Percentiles rank a stretch among this genome's conserved stretches.
Evolutionary conservation across 2,329 filamentous ascomycete genomes (phyloP).

Genomic region (Ophioceras dolichostomum): DNA sequence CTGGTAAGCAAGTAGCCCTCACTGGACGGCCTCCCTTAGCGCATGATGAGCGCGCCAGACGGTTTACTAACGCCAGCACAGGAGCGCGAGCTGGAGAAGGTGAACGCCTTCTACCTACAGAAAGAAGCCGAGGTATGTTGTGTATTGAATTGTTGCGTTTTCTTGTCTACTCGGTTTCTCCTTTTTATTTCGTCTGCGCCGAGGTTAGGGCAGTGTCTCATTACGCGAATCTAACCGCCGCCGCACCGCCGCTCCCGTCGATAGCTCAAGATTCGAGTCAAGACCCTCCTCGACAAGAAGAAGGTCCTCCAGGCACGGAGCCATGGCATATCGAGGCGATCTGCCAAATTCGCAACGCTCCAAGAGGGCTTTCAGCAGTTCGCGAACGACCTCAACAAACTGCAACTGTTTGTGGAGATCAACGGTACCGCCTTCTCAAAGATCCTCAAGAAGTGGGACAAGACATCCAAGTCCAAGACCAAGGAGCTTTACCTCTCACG

Average conservation of each 20-base stretch:
- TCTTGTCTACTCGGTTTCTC: not conserved
- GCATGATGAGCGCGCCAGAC: slow-evolving; percentile 9
- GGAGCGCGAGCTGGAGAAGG: slow-evolving; percentile 97
- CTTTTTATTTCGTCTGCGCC: not conserved
- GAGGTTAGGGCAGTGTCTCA: no score
- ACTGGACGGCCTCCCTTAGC: no score
- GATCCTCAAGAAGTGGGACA: slow-evolving; percentile 99
- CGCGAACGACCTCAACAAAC: slow-evolving; percentile 89
- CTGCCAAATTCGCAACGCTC: slow-evolving; percentile 85
- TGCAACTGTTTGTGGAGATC: slow-evolving; percentile 97
- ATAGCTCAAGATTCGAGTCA: slow-evolving; percentile 84
- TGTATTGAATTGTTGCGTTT: not conserved
- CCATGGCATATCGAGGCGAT: slow-evolving; percentile 69
- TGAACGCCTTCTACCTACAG: slow-evolving; percentile 94
- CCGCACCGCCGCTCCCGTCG: no score
- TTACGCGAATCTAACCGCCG: no score
- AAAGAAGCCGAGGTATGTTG: slow-evolving; percentile 85
- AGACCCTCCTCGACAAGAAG: slow-evolving; percentile 91
- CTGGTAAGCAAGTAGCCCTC: no score
- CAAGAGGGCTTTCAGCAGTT: slow-evolving; percentile 98
- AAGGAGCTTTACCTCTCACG: slow-evolving; percentile 95
- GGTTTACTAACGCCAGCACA: slow-evolving; percentile 32
- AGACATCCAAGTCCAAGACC: slow-evolving; percentile 96
- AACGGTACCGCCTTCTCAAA: slow-evolving; percentile 98
- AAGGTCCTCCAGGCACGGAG: slow-evolving; percentile 72